These are phyloP conservation scores for Picea sitchensis DNA, from an alignment of 75 land plant species.

Conservation along the genomic window DNA sequence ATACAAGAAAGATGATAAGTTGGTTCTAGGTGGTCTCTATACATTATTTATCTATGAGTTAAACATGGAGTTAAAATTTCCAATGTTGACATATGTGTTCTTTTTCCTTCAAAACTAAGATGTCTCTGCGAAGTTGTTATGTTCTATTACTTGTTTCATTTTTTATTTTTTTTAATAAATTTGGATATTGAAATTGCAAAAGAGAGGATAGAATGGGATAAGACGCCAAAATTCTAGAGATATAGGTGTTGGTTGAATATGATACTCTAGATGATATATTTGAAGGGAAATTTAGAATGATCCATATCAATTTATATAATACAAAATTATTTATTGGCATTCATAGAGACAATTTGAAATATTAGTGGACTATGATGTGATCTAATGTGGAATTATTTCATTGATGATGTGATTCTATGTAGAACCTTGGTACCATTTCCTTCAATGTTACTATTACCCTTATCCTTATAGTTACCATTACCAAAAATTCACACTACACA, in stretches of 20 bases:
- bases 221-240: slow-evolving; percentile 39
- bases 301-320: slow-evolving; percentile 22
- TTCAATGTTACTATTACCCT: too few relatives aligned
- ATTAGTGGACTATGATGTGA: not conserved
- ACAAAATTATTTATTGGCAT: not conserved
- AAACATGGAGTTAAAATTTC: slow-evolving; percentile 47
- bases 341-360: not conserved
- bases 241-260: slow-evolving; percentile 31
- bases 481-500: too few relatives aligned
- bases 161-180: slow-evolving; percentile 21
- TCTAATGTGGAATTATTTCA: not conserved
- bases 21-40: slow-evolving; percentile 42
- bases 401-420: not conserved
- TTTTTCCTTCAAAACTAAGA: too few relatives aligned
- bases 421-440: too few relatives aligned
- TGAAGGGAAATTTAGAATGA: slow-evolving; percentile 39
- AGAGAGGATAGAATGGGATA: slow-evolving; percentile 37
- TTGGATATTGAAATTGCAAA: slow-evolving; percentile 48
- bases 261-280: slow-evolving; percentile 31
- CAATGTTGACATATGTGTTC: slow-evolving; percentile 30
- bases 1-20: too few relatives aligned
- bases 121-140: not conserved
- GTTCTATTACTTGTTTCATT: not conserved
- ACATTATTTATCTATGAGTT: slow-evolving; percentile 49
- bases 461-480: too few relatives aligned